Base-by-base conservation (phyloP, 495 filamentous ascomycete genomes). In the Staphylotrichum tortipilum region DNA sequence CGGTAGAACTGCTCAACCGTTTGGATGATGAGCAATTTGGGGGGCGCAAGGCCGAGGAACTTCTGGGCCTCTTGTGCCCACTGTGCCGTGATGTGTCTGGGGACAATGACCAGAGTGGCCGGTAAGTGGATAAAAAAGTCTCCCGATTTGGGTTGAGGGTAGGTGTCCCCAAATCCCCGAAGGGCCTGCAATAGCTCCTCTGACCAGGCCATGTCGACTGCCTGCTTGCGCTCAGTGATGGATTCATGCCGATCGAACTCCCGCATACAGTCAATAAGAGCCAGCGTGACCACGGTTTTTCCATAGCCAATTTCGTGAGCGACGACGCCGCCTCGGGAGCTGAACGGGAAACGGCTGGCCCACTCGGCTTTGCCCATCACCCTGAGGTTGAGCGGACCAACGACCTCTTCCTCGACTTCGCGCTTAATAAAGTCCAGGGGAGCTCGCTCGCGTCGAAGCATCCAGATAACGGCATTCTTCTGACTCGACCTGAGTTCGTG, bases 301-400 rank as follows among this genome's bases (percentile, higher is more conserved):
- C 88, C 88, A 59, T 85, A 92, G 9, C 85, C 85, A 35, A 89
- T 82, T 44, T 86, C 74, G 52, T 91, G 84, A 4, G 85, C 85
- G 1, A 88, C 70, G 21, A 92, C 71, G 14, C 88, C 88, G 19
- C 88, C 88, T 7, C 70, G 73, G 46, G 80, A 57, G 8, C 50
- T 59, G 29, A 36, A 50, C 2, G 57, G 51, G 22, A 60, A 60
- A 7, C 4, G 19, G 29, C 77, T 66, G 2, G 64, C 40, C 21
- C 72, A 76, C 24, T 71, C 68, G 2, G 78, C 86, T 9, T 65
- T 63, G n/a, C 70, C 81, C 54, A 83, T 73, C 1, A 81, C 73
- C 18, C 83, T 77, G 70, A 84, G 79, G 38, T 77, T 76, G 35
- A 89, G 61, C 7, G 75, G 59, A 0, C 71, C 56, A 22, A 87